Percentiles rank a stretch among this genome's conserved stretches.
These are phyloP conservation scores for Camellia japonica DNA, from an alignment of 148 eudicot genomes.

Conservation along the genomic window DNA sequence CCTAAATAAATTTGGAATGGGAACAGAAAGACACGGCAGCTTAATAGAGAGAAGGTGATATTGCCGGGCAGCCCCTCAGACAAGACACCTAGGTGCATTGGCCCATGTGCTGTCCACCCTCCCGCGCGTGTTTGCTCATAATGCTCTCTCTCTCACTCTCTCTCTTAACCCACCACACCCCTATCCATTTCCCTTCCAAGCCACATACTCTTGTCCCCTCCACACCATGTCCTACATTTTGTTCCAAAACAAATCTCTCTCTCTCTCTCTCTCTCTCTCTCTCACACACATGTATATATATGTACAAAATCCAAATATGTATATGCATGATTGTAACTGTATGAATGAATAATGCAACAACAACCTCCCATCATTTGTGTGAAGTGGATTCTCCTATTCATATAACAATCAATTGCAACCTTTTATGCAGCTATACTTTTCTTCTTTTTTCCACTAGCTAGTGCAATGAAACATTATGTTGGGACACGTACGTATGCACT, in stretches of 20 bases:
- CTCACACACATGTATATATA: not conserved
- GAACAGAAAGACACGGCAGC: not conserved
- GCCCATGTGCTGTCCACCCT: constrained; percentile 5
- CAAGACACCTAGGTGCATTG: not conserved
- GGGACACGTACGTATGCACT: too few species aligned
- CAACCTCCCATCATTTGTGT: too few species aligned
- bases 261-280: not conserved
- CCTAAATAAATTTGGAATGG: not conserved
- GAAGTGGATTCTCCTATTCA: too few species aligned
- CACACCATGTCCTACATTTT: not conserved
- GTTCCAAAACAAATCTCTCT: too few species aligned
- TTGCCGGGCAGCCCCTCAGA: not conserved
- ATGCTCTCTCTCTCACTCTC: not conserved
- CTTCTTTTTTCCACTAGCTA: too few species aligned
- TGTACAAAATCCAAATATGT: too few species aligned
- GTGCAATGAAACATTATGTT: too few species aligned
- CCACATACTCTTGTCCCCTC: not conserved
- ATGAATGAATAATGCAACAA: too few species aligned
- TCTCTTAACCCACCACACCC: not conserved
- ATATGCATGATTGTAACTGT: too few species aligned
- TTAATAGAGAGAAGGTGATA: not conserved
- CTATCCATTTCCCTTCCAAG: not conserved
- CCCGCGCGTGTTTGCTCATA: not conserved
- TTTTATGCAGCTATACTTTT: too few species aligned
- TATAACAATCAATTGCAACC: too few species aligned